Conservation (phyloP, 345 rosid genomes). For the Bretschneidera sinensis region DNA sequence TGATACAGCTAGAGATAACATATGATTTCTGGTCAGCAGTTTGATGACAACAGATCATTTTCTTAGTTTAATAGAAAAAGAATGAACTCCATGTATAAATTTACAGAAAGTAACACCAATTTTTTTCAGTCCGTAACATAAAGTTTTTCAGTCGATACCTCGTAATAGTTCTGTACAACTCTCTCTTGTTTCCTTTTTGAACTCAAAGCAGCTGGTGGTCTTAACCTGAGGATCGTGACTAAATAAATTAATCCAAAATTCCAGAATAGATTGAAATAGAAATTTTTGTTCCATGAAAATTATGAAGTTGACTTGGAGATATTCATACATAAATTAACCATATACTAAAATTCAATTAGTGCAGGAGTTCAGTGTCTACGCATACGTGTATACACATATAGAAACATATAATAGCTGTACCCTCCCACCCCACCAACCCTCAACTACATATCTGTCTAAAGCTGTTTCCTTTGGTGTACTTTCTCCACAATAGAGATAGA, state of each 20-base stretch:
- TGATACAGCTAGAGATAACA: constrained; percentile 6
- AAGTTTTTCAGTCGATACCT: too few relatives aligned
- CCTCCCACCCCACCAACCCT: too few relatives aligned
- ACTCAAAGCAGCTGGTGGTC: constrained; percentile 42
- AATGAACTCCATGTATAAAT: neutral
- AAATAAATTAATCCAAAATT: neutral
- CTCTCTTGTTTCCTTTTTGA: constrained; percentile 61
- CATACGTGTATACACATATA: constrained; percentile 8
- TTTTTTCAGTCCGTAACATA: too few relatives aligned
- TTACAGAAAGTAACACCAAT: constrained; percentile 5
- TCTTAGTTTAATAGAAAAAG: too few relatives aligned
- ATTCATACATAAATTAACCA: neutral
- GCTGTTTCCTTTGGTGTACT: too few relatives aligned
- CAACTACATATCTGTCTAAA: too few relatives aligned
- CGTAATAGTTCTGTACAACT: constrained; percentile 29
- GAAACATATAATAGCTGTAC: neutral
- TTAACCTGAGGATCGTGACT: constrained; percentile 44
- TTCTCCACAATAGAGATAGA: too few relatives aligned
- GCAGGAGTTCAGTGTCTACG: neutral
- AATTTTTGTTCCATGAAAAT: neutral
- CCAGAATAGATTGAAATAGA: neutral
- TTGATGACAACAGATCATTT: constrained; percentile 9
- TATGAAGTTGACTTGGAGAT: neutral
- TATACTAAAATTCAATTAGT: too few relatives aligned
- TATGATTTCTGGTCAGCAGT: neutral